Conservation (phyloP, 2,329 filamentous ascomycete genomes). For the Elsinoe perseae region DNA sequence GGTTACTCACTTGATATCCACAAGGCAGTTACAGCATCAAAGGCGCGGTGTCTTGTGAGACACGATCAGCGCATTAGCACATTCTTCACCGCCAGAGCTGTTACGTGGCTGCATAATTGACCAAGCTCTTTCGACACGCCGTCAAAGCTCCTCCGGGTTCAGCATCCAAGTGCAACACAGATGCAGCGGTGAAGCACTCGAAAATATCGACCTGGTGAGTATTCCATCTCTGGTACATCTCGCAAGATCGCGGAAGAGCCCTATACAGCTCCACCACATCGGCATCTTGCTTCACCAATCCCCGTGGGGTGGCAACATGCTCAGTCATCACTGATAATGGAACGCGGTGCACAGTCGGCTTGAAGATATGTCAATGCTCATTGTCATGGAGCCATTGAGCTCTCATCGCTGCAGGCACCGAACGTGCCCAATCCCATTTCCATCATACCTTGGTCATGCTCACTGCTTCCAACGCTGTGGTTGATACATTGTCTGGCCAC, state of each 20-base stretch:
- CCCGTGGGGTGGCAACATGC: background rate
- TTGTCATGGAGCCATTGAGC: no score
- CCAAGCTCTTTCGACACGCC: background rate
- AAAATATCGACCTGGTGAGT: no score
- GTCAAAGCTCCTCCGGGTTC: no score
- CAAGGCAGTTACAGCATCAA: background rate
- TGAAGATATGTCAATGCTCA: background rate
- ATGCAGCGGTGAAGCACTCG: no score
- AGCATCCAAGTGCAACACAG: no score
- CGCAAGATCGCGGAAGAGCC: background rate
- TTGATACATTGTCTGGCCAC: no score
- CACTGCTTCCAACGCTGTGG: no score
- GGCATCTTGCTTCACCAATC: background rate
- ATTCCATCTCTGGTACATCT: background rate
- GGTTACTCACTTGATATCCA: background rate
- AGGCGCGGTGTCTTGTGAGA: background rate
- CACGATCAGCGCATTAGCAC: background rate
- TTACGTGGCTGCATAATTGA: background rate
- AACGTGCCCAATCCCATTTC: no score
- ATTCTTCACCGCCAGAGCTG: background rate
- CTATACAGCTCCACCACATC: background rate
- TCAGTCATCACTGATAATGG: no score
- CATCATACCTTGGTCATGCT: no score
- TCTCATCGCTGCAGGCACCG: no score
- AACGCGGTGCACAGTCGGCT: no score